phyloP scores from a whole-genome alignment of 2,329 filamentous ascomycete species.

The Lasiodiplodia gonubiensis region DNA sequence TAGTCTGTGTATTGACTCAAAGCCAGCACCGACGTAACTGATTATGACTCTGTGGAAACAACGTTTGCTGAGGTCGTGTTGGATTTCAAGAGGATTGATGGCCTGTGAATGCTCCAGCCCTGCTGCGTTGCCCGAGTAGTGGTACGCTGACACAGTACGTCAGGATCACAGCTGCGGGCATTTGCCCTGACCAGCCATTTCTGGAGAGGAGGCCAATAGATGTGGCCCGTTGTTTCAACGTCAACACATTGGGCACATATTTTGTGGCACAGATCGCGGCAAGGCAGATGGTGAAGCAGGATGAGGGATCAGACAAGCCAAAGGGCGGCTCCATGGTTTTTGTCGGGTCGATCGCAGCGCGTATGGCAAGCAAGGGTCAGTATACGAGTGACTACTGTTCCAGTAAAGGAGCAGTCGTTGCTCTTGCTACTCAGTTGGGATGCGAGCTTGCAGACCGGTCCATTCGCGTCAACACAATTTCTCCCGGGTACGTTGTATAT shows the following conservation, averaged over 20 bases:
- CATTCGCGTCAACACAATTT: background rate
- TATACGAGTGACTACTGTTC: background rate
- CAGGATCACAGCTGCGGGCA: background rate
- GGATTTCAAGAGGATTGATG: conserved; percentile 23
- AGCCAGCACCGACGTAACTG: conserved; percentile 23
- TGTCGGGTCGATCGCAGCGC: background rate
- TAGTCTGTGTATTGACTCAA: background rate
- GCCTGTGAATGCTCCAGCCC: background rate
- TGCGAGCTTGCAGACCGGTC: background rate
- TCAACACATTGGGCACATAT: background rate
- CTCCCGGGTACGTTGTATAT: background rate
- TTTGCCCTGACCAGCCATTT: background rate
- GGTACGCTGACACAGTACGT: background rate
- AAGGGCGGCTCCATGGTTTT: background rate
- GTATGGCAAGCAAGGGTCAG: background rate
- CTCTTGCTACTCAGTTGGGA: background rate
- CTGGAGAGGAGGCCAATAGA: background rate
- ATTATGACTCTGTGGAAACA: background rate
- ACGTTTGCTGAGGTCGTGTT: conserved; percentile 1
- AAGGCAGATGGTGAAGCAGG: background rate
- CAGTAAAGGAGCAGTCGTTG: background rate
- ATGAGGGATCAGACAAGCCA: background rate
- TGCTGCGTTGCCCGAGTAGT: background rate
- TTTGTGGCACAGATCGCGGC: background rate
- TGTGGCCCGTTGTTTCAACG: background rate